Conservation (phyloP, 441 rosid species). For the Gossypium trilobum region DNA sequence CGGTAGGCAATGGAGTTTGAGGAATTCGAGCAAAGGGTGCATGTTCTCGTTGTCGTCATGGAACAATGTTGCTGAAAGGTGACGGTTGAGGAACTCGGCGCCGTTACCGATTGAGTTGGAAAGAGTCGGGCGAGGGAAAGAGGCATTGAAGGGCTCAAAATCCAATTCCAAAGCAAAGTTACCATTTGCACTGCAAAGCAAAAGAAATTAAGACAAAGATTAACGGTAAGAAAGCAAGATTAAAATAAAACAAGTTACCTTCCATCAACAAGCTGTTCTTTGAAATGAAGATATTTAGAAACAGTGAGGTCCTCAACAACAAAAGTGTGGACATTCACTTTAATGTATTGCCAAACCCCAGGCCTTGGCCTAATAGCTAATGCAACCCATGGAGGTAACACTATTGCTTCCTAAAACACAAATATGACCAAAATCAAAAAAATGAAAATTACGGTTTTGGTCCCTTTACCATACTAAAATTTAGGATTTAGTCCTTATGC, state of each 20-base stretch:
- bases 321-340: conserved; percentile 63
- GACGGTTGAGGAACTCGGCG: conserved; percentile 72
- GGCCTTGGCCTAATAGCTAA: conserved; percentile 78
- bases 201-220: neutral
- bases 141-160: conserved; percentile 60
- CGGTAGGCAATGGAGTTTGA: conserved; percentile 44
- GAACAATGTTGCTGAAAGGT: conserved; percentile 64
- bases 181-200: conserved; percentile 41
- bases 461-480: too few species aligned
- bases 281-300: conserved; percentile 61
- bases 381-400: conserved; percentile 68
- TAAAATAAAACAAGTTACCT: conserved; percentile 25
- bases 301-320: conserved; percentile 54
- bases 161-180: conserved; percentile 71
- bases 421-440: neutral
- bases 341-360: conserved; percentile 76
- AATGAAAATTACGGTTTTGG: too few species aligned
- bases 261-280: conserved; percentile 76
- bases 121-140: conserved; percentile 68
- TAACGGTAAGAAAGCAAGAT: too few species aligned
- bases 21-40: conserved; percentile 64
- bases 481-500: too few species aligned
- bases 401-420: conserved; percentile 54
- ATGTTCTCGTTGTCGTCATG: conserved; percentile 75
- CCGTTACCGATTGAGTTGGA: conserved; percentile 65